A percentile compares a stretch with the other conserved stretches of the same genome.
Conservation (phyloP, 208 protist genomes). For the Leishmania martiniquensis region DNA sequence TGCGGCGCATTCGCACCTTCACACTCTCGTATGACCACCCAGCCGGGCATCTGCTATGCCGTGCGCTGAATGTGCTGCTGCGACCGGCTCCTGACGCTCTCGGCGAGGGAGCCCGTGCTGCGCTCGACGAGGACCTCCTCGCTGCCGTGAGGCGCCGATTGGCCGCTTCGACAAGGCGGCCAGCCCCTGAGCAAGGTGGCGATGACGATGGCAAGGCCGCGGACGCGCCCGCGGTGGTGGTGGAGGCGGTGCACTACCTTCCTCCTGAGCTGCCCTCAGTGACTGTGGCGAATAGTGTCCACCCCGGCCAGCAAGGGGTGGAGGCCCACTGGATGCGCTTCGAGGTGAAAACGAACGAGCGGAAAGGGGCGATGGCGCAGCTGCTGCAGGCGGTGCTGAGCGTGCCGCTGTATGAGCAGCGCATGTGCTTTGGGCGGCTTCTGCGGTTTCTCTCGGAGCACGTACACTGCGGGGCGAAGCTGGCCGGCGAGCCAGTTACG, state of each 20-base stretch:
- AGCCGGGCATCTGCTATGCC: conserved; percentile 66
- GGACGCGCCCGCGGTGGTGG: conserved; percentile 8
- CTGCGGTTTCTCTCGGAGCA: conserved; percentile 26
- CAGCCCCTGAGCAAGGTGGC: conserved; percentile 3
- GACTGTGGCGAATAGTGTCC: neutral
- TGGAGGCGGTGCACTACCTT: conserved; percentile 32
- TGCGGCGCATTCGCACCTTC: conserved; percentile 37
- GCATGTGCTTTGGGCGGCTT: conserved; percentile 20
- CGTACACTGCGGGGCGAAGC: neutral
- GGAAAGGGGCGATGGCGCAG: conserved; percentile 39
- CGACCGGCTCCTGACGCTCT: conserved; percentile 18
- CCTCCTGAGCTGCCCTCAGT: conserved; percentile 4
- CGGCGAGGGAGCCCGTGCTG: conserved; percentile 35
- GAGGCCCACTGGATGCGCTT: conserved; percentile 36
- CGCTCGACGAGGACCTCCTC: conserved; percentile 48
- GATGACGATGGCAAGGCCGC: neutral
- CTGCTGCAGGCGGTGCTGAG: conserved; percentile 49
- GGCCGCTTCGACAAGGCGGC: neutral
- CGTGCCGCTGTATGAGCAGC: conserved; percentile 21
- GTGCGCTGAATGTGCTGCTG: conserved; percentile 41
- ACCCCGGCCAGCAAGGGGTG: neutral
- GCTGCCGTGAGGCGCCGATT: conserved; percentile 30
- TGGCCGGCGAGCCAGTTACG: neutral
- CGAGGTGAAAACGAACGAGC: conserved; percentile 33
- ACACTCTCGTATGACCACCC: conserved; percentile 65